A percentile compares a stretch with the other conserved stretches of the same genome.
Conservation (phyloP, 257 asterid species). For the Solanum ossicruentum region DNA sequence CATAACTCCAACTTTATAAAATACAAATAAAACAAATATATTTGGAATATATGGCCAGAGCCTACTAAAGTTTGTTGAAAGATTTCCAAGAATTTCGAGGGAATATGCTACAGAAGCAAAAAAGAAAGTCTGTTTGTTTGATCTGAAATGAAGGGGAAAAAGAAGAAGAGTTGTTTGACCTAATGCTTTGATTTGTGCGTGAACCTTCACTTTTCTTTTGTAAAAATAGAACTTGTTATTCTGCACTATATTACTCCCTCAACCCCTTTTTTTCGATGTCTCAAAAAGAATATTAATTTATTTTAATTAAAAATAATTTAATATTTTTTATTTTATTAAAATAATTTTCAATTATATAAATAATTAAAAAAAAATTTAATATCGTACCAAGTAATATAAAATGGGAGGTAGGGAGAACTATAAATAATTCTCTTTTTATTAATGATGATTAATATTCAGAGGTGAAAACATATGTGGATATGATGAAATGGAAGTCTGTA, state of each 20-base stretch:
- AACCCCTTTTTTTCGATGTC: accelerated
- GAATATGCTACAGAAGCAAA: background rate
- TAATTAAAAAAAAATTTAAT: too few relatives aligned
- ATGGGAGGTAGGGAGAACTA: too few relatives aligned
- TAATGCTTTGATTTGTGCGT: background rate
- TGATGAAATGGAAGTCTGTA: background rate
- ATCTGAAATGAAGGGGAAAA: background rate
- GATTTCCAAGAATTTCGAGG: background rate
- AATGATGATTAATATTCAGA: background rate
- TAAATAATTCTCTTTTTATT: background rate
- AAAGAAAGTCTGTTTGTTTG: background rate
- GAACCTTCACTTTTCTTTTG: background rate
- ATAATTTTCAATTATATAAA: too few relatives aligned
- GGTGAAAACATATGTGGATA: conserved; percentile 1
- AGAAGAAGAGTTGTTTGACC: background rate
- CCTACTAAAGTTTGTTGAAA: background rate
- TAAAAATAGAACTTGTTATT: background rate
- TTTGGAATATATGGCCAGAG: background rate
- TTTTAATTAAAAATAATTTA: too few relatives aligned
- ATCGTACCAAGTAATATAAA: too few relatives aligned
- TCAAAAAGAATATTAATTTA: too few relatives aligned
- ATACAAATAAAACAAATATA: background rate
- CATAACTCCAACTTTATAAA: background rate
- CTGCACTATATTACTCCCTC: background rate
- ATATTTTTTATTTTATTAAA: too few relatives aligned